Percentiles rank a stretch among this genome's conserved stretches.
Conservation (phyloP, 495 filamentous ascomycete genomes). For the Trichoderma orchidacearum region DNA sequence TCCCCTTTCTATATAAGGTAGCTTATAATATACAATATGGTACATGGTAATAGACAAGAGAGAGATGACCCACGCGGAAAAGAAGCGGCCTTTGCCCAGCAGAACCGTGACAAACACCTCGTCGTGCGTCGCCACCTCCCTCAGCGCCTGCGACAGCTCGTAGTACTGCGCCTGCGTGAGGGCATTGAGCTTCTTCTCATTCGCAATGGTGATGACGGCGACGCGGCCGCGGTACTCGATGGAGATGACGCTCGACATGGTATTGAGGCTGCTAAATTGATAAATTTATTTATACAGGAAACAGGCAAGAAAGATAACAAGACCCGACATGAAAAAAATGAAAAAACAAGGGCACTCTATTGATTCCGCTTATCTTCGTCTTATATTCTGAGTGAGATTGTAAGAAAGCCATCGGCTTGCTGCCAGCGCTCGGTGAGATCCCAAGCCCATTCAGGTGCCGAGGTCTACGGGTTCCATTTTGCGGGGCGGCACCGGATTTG, state of each 20-base stretch:
- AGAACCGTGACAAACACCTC: slow-evolving; percentile 80
- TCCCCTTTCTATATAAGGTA: background rate
- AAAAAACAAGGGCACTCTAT: no score
- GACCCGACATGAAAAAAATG: background rate
- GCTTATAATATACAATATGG: background rate
- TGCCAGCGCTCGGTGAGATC: no score
- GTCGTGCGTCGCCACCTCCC: slow-evolving; percentile 59
- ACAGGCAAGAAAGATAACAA: background rate
- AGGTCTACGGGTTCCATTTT: background rate
- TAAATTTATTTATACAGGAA: background rate
- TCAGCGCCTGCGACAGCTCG: slow-evolving; percentile 50
- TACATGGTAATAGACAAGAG: background rate
- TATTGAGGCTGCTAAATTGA: no score
- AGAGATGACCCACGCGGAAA: slow-evolving; percentile 67
- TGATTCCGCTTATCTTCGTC: no score
- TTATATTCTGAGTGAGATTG: no score
- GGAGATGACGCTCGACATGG: slow-evolving; percentile 10
- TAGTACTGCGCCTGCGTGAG: slow-evolving; percentile 64
- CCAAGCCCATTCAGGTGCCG: no score
- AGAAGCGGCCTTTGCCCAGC: slow-evolving; percentile 79
- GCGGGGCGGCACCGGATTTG: background rate
- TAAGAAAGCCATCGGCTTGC: no score
- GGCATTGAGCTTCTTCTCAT: slow-evolving; percentile 79
- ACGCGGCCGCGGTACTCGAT: slow-evolving; percentile 50
- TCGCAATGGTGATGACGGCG: slow-evolving; percentile 82